Conservation (phyloP, 257 asterid genomes). For the Cordia subcordata region DNA sequence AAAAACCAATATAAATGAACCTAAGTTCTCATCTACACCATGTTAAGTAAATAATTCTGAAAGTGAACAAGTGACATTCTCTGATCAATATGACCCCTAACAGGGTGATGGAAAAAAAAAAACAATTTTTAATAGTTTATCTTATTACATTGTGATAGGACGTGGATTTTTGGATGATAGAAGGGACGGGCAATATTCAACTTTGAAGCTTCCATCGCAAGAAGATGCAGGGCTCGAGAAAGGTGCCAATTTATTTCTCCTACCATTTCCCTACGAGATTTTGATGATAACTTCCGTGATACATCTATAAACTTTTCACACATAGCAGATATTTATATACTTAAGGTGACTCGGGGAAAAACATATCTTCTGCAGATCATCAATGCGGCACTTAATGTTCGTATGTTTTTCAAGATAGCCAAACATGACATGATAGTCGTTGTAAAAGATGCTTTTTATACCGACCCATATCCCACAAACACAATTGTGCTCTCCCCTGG, state of each 20-base stretch:
- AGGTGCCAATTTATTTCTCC: neutral
- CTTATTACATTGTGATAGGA: neutral
- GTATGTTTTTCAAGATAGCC: constrained; percentile 1
- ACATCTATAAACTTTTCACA: neutral
- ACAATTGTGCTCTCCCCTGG: neutral
- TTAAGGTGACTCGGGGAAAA: constrained; percentile 3
- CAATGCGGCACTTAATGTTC: neutral
- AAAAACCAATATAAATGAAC: no score
- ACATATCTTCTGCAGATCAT: constrained; percentile 7
- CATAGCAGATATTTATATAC: neutral
- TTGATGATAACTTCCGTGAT: neutral
- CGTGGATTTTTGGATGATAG: neutral
- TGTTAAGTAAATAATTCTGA: no score
- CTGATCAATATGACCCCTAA: no score
- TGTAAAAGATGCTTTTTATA: constrained; percentile 3
- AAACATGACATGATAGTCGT: constrained; percentile 2
- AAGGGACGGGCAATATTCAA: neutral
- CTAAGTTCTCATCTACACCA: no score
- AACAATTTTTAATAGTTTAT: no score
- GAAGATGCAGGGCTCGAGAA: neutral
- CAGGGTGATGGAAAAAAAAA: no score
- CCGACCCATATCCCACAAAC: neutral
- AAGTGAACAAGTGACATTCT: no score
- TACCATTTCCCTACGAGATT: neutral
- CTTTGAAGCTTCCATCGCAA: neutral